phyloP scores from a whole-genome alignment of 352 stramenopile species.

The Nothophytophthora sp. region DNA sequence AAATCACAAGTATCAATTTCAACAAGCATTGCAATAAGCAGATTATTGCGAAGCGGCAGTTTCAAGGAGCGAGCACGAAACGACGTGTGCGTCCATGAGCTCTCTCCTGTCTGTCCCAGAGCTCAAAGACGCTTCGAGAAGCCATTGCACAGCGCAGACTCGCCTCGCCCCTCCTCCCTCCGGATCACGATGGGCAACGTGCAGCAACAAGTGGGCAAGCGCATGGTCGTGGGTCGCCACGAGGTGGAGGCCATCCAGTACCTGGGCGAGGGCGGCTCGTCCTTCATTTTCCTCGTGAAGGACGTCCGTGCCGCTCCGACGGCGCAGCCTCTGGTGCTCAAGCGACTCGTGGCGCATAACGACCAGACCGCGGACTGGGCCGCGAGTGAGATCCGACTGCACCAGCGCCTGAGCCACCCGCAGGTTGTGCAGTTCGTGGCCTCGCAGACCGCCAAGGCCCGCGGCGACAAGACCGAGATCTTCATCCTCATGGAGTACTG shows the following conservation, averaged over 20 bases:
- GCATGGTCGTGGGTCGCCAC: slow-evolving; percentile 56
- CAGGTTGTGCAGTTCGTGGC: slow-evolving; percentile 73
- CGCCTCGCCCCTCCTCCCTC: too few species aligned
- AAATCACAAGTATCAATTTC: too few species aligned
- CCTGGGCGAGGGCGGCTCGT: slow-evolving; percentile 73
- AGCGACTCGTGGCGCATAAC: slow-evolving; percentile 73
- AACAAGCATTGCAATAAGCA: too few species aligned
- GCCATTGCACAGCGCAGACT: too few species aligned
- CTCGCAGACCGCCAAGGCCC: slow-evolving; percentile 45
- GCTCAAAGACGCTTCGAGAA: not conserved
- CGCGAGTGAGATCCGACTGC: slow-evolving; percentile 72
- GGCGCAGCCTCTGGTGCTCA: slow-evolving; percentile 56
- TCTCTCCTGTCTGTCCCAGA: too few species aligned
- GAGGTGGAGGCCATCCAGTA: slow-evolving; percentile 78
- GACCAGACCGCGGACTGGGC: slow-evolving; percentile 62
- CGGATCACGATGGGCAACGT: slow-evolving; percentile 67
- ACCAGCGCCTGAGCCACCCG: slow-evolving; percentile 67
- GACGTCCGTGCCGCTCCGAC: slow-evolving; percentile 37
- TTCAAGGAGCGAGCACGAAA: too few species aligned
- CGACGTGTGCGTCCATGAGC: too few species aligned
- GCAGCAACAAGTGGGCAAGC: slow-evolving; percentile 79
- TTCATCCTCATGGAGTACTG: slow-evolving; percentile 98
- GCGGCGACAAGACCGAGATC: slow-evolving; percentile 76
- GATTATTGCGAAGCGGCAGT: too few species aligned
- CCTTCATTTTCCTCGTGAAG: slow-evolving; percentile 85